Evolutionary conservation across 257 asterid genomes (phyloP), one percentile per base, ranked within the genome.

Genomic region (Craterostigma plantagineum): DNA sequence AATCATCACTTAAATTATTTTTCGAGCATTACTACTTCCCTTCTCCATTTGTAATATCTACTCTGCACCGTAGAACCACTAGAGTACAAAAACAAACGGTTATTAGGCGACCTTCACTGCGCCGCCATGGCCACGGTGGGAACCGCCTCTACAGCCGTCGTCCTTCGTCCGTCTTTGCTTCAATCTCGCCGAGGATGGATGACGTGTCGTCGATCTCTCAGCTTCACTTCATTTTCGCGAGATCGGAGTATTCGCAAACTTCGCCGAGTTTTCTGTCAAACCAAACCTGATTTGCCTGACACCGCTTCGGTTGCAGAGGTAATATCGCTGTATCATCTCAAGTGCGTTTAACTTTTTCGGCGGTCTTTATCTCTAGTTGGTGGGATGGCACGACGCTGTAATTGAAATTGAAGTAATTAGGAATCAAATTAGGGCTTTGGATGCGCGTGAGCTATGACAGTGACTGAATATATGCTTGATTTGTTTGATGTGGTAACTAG

Each of bases 101-200:
- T n/a, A n/a, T n/a, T n/a, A 47, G 14, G 38, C 59, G n/a, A 51
- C 54, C 51, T 16, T 46, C 54, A 12, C 37, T 36, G 49, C 42
- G 38, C 67, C 57, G 54, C 77, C 66, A 81, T 79, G 95, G 78
- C 86, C 45, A 55, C 49, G 35, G 71, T 75, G 52, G 76, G 75
- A 55, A 62, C 93, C 33, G 70, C 77, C 42, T 68, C 90, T 14
- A 59, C 59, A 50, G 49, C 85, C 55, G 52, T 71, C 56, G 60
- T 51, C 40, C 43, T 69, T 51, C 30, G 30, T 23, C 30, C 30
- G 2, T 65, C 73, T 38, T 47, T 52, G 48, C 45, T 67, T 52
- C 58, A 51, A 46, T 58, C 68, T 4, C 45, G 41, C 35, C 50
- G 59, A 37, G 34, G 55, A 56, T 60, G 41, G 18, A 46, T 54